Conservation (phyloP, 106 monocot genomes). For the Triglochin maritima region DNA sequence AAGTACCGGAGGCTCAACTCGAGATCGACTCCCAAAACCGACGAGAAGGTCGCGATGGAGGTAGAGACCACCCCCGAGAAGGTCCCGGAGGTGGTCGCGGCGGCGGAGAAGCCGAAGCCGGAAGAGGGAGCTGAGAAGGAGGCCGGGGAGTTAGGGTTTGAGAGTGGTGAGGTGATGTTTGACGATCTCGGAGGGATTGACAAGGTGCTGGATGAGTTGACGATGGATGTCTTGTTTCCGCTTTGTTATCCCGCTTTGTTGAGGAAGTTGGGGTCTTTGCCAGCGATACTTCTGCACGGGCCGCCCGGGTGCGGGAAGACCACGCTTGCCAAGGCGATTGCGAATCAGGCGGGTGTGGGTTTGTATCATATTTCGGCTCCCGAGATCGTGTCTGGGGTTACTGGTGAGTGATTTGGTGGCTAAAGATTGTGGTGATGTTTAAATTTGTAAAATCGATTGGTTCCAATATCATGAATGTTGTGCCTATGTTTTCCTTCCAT, state of each 20-base stretch:
- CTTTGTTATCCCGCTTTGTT: slow-evolving; percentile 68
- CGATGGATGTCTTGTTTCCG: slow-evolving; percentile 79
- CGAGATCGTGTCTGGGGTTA: slow-evolving; percentile 77
- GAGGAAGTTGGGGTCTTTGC: slow-evolving; percentile 44
- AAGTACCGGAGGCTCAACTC: slow-evolving; percentile 24
- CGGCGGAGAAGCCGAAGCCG: slow-evolving; percentile 4
- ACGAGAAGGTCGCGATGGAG: slow-evolving; percentile 37
- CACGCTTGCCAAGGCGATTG: slow-evolving; percentile 84
- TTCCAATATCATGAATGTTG: no score
- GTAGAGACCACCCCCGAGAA: slow-evolving; percentile 35
- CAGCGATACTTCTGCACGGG: slow-evolving; percentile 75
- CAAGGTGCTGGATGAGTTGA: slow-evolving; percentile 54
- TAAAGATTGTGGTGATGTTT: no score
- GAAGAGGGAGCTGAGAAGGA: not conserved
- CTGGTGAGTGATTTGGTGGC: slow-evolving; percentile 37
- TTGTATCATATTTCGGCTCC: slow-evolving; percentile 85
- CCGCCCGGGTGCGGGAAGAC: slow-evolving; percentile 98
- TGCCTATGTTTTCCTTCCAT: not conserved
- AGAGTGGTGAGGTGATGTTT: slow-evolving; percentile 47
- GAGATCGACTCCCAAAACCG: not conserved
- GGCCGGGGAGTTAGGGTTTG: slow-evolving; percentile 1
- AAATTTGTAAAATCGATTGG: no score
- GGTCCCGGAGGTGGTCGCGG: no score
- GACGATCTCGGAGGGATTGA: slow-evolving; percentile 76
- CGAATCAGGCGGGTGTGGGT: slow-evolving; percentile 80